phyloP scores from a whole-genome alignment of 2,329 filamentous ascomycete genomes.

The Emmonsiellopsis sp. region DNA sequence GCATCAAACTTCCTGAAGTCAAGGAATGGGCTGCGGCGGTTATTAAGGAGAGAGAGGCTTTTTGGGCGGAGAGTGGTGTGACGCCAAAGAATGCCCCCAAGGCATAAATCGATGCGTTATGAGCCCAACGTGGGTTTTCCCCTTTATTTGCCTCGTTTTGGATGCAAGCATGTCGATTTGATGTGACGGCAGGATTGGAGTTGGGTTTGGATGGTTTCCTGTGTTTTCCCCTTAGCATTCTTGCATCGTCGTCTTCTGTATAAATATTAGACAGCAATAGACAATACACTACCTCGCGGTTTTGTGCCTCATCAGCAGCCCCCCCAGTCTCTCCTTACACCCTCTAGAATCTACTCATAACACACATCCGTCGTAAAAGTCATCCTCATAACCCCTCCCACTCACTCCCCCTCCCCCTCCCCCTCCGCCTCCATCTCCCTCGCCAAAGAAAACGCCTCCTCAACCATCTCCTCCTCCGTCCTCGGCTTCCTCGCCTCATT shows the following conservation, averaged over 20 bases:
- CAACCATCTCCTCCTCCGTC: slow-evolving; percentile 64
- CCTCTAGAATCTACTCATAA: background rate
- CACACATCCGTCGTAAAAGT: background rate
- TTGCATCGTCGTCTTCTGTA: background rate
- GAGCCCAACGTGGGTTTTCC: background rate
- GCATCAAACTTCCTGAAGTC: slow-evolving; percentile 67
- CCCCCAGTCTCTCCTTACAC: too few relatives aligned
- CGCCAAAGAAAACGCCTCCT: slow-evolving; percentile 63
- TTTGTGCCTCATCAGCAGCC: too few relatives aligned
- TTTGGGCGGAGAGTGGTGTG: slow-evolving; percentile 51
- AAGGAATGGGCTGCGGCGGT: slow-evolving; percentile 70
- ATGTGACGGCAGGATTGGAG: background rate
- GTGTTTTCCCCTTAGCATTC: background rate
- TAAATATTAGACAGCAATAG: background rate
- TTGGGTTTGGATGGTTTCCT: background rate
- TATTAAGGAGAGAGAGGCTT: slow-evolving; percentile 61
- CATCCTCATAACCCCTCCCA: slow-evolving; percentile 5
- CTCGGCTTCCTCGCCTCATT: slow-evolving; percentile 59
- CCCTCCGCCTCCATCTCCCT: slow-evolving; percentile 40
- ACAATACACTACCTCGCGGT: too few relatives aligned
- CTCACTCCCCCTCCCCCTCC: slow-evolving; percentile 21
- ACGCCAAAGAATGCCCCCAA: slow-evolving; percentile 1
- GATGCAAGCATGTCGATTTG: background rate
- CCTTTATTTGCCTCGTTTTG: background rate
- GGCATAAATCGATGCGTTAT: background rate